Evolutionary conservation across 768 basidiomycete species (phyloP).

Genomic region (Brasilioporus rufonigricans): DNA sequence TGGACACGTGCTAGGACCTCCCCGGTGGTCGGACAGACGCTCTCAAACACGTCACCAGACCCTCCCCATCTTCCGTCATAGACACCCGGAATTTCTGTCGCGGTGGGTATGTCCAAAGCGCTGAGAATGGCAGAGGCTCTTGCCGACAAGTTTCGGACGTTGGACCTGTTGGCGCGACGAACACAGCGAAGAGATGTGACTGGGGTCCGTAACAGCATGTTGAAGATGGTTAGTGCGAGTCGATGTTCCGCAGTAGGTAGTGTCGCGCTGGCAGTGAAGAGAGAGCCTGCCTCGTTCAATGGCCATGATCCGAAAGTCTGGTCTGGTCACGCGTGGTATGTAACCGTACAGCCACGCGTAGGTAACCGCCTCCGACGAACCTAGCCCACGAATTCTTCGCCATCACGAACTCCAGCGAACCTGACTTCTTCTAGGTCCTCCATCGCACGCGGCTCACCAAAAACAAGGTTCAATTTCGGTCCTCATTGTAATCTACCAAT

Average conservation of each 20-base stretch:
- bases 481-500: background rate
- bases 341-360: conserved; percentile 21
- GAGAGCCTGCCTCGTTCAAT: too few relatives aligned
- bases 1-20: conserved; percentile 76
- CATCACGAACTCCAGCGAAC: background rate
- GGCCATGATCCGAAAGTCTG: too few relatives aligned
- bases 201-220: conserved; percentile 26
- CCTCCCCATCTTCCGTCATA: conserved; percentile 85
- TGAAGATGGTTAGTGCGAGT: too few relatives aligned
- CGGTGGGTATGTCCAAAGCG: conserved; percentile 56
- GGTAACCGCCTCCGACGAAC: too few relatives aligned
- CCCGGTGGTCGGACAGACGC: conserved; percentile 83
- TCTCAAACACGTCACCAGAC: conserved; percentile 63
- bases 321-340: background rate
- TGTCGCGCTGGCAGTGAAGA: conserved; percentile 1
- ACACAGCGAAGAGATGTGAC: conserved; percentile 9
- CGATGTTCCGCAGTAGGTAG: background rate
- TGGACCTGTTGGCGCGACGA: conserved; percentile 15
- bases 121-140: conserved; percentile 69
- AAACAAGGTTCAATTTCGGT: conserved; percentile 2
- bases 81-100: conserved; percentile 65
- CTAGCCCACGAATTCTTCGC: background rate
- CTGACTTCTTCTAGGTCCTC: background rate
- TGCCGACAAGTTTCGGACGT: conserved; percentile 53
- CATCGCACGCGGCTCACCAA: too few relatives aligned